Conservation (phyloP, 345 rosid species). For the Anacardium occidentale region DNA sequence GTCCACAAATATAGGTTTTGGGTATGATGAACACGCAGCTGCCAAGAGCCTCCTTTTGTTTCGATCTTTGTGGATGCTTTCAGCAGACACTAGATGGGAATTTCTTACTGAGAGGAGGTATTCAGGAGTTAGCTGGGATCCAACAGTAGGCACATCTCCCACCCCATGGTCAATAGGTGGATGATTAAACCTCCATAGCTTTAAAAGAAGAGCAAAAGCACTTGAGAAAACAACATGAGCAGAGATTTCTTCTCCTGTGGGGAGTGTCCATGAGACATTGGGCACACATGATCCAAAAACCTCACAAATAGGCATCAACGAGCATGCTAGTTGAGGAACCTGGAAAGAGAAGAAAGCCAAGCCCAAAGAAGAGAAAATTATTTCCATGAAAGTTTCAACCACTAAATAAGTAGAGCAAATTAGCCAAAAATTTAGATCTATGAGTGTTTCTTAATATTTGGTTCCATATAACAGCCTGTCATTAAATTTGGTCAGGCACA, state of each 20-base stretch:
- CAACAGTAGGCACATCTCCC: constrained; percentile 90
- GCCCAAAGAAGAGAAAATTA: constrained; percentile 6
- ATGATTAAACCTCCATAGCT: constrained; percentile 91
- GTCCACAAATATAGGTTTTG: constrained; percentile 74
- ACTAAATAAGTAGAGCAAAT: not conserved
- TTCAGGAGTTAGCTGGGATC: constrained; percentile 81
- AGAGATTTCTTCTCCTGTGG: constrained; percentile 72
- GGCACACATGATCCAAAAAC: constrained; percentile 86
- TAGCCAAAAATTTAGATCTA: not conserved
- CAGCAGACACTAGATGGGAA: constrained; percentile 66
- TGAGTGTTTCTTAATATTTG: too few relatives aligned
- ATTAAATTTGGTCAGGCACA: too few relatives aligned
- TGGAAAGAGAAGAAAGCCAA: constrained; percentile 26
- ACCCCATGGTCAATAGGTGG: constrained; percentile 88
- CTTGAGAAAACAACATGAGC: constrained; percentile 85
- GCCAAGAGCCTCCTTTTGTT: constrained; percentile 61
- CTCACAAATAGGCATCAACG: constrained; percentile 92
- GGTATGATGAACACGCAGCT: constrained; percentile 51
- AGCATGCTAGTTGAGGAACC: constrained; percentile 95
- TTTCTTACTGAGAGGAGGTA: constrained; percentile 84
- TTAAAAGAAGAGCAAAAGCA: constrained; percentile 89
- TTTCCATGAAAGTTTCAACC: not conserved
- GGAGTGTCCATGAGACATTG: constrained; percentile 67
- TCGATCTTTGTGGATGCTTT: constrained; percentile 52
- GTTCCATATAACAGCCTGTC: too few relatives aligned